A percentile compares a stretch with the other conserved stretches of the same genome.
phyloP scores from a whole-genome alignment of 257 asterid genomes.

The Solanum peruvianum region DNA sequence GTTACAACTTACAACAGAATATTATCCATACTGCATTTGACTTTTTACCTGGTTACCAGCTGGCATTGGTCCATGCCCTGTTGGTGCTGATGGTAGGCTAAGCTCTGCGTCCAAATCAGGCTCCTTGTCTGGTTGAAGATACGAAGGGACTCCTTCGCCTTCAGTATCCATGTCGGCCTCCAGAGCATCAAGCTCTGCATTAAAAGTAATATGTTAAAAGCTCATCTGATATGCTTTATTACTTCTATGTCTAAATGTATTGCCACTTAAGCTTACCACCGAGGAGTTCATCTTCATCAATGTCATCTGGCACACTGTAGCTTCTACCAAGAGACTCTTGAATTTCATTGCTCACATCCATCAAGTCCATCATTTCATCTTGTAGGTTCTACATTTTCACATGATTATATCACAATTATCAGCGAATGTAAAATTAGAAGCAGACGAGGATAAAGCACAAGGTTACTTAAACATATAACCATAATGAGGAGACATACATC shows the following conservation, averaged over 20 bases:
- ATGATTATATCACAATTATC: not conserved
- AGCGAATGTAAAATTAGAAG: not conserved
- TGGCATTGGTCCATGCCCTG: constrained; percentile 45
- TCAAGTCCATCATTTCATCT: constrained; percentile 99
- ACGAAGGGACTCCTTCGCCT: constrained; percentile 80
- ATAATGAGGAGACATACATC: constrained; percentile 46
- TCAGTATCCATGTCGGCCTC: constrained; percentile 98
- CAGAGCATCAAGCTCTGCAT: constrained; percentile 92
- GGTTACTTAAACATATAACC: not conserved
- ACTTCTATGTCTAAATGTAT: not conserved
- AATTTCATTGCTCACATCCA: constrained; percentile 96
- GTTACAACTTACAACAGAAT: not conserved
- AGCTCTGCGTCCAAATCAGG: constrained; percentile 67
- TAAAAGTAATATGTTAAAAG: not conserved
- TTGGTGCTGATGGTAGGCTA: constrained; percentile 88
- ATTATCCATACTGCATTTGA: not conserved
- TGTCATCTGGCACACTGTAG: constrained; percentile 90
- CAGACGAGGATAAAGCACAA: not conserved
- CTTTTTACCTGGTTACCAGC: constrained; percentile 53
- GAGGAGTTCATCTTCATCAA: constrained; percentile 93
- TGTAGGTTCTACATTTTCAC: constrained; percentile 50
- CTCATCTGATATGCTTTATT: not conserved
- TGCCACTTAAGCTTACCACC: constrained; percentile 53
- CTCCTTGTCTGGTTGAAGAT: constrained; percentile 87
- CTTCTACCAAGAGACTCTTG: constrained; percentile 97